phyloP scores from a whole-genome alignment of 768 basidiomycete species.

The Pleurotus tuber-regium region DNA sequence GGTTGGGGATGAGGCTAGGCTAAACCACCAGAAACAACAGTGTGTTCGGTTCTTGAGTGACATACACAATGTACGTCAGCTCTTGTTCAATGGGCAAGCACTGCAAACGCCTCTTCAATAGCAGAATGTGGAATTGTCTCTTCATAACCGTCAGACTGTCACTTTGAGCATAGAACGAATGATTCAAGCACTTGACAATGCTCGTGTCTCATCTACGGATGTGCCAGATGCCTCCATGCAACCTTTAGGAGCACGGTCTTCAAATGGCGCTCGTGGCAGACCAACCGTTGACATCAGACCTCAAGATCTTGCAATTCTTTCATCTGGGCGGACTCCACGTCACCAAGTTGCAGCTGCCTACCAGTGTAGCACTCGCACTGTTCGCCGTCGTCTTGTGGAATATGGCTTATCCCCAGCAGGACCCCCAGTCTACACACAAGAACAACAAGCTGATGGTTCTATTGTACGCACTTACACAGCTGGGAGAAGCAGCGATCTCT shows the following conservation, averaged over 20 bases:
- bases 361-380: conserved; percentile 15
- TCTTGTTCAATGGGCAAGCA: neutral
- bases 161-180: conserved; percentile 6
- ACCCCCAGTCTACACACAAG: conserved; percentile 17
- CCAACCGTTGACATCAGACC: conserved; percentile 24
- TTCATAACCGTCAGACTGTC: neutral
- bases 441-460: conserved; percentile 12
- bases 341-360: conserved; percentile 11
- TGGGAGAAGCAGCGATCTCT: conserved; percentile 10
- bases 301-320: conserved; percentile 8
- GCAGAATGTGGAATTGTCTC: neutral
- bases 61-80: neutral
- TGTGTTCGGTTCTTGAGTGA: neutral
- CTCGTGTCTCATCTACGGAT: conserved; percentile 10
- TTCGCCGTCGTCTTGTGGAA: conserved; percentile 15
- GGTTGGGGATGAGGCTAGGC: neutral
- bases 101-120: neutral
- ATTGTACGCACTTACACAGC: conserved; percentile 7
- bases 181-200: conserved; percentile 11
- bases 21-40: neutral
- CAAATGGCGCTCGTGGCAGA: conserved; percentile 19
- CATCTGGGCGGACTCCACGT: conserved; percentile 5
- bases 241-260: neutral
- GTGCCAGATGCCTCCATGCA: conserved; percentile 2
- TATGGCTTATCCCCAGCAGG: conserved; percentile 14